phyloP scores from a whole-genome alignment of 495 filamentous ascomycete species.

The Glonium stellatum region DNA sequence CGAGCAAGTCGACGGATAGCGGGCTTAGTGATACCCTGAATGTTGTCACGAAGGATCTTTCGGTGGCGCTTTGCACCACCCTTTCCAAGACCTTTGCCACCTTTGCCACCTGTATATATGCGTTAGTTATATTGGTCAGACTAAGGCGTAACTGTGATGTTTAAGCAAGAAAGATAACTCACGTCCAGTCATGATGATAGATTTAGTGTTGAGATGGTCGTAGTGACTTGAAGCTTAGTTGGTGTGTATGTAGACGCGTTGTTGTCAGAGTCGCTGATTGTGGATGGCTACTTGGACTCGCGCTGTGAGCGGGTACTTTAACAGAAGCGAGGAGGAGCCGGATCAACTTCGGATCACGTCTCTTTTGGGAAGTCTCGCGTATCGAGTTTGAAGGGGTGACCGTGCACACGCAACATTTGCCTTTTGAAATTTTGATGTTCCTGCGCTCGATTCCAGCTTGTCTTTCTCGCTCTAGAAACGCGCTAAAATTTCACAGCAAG shows the following conservation, averaged over 20 bases:
- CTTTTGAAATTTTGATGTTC: constrained; percentile 14
- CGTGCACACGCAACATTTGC: constrained; percentile 8
- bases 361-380: neutral
- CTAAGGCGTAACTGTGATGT: constrained; percentile 1
- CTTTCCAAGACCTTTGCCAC: constrained; percentile 46
- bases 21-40: constrained; percentile 98
- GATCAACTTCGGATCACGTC: constrained; percentile 15
- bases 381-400: neutral
- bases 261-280: constrained; percentile 7
- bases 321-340: constrained; percentile 1
- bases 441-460: constrained; percentile 15
- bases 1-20: constrained; percentile 97
- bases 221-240: constrained; percentile 3
- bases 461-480: constrained; percentile 10
- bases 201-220: constrained; percentile 18
- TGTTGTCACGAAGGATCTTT: constrained; percentile 49
- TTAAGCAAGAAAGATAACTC: constrained; percentile 45
- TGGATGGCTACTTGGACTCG: neutral
- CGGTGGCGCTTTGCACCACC: constrained; percentile 61
- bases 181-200: constrained; percentile 82
- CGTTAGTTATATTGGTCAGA: constrained; percentile 24
- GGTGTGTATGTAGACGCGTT: constrained; percentile 8
- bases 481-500: constrained; percentile 21
- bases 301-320: neutral
- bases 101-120: constrained; percentile 39